Evolutionary conservation across 2,329 filamentous ascomycete species (phyloP).

Genomic region (Pyricularia grisea): DNA sequence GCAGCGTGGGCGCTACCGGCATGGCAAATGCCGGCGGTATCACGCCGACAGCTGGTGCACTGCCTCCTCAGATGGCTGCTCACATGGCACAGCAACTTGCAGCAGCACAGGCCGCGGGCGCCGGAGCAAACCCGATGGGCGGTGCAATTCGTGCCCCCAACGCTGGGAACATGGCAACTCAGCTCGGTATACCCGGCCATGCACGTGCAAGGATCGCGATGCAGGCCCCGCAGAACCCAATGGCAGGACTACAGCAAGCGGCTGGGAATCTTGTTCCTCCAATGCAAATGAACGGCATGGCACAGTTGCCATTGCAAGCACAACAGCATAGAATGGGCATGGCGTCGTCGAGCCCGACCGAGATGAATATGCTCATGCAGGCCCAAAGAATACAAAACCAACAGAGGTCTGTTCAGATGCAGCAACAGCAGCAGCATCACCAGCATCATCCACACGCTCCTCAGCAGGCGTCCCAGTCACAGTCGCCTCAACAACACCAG

Average conservation of each 20-base stretch:
- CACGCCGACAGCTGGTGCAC: slow-evolving; percentile 24
- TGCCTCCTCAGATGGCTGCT: slow-evolving; percentile 28
- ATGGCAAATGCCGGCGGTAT: slow-evolving; percentile 5
- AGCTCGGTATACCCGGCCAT: slow-evolving; percentile 32
- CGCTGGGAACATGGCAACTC: slow-evolving; percentile 27
- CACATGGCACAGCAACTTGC: slow-evolving; percentile 20
- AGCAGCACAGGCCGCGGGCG: slow-evolving; percentile 9
- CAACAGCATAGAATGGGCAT: slow-evolving; percentile 50
- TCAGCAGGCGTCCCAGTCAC: slow-evolving; percentile 9
- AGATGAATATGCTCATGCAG: slow-evolving; percentile 50
- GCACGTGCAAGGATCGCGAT: slow-evolving; percentile 42
- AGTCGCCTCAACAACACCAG: slow-evolving; percentile 11
- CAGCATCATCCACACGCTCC: slow-evolving; percentile 18
- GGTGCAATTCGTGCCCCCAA: slow-evolving; percentile 24
- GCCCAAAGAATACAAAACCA: slow-evolving; percentile 59
- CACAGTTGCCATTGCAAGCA: slow-evolving; percentile 52
- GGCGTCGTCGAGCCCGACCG: slow-evolving; percentile 31
- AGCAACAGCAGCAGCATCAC: slow-evolving; percentile 15
- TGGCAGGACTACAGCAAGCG: slow-evolving; percentile 31
- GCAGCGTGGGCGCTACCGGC: slow-evolving; percentile 6
- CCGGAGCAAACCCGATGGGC: slow-evolving; percentile 18
- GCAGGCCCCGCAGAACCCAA: slow-evolving; percentile 41
- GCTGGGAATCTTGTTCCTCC: slow-evolving; percentile 39
- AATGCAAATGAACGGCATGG: slow-evolving; percentile 54
- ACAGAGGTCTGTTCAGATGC: slow-evolving; percentile 35